phyloP scores from a whole-genome alignment of 208 protist genomes.

The Wallacemonas sp. region DNA sequence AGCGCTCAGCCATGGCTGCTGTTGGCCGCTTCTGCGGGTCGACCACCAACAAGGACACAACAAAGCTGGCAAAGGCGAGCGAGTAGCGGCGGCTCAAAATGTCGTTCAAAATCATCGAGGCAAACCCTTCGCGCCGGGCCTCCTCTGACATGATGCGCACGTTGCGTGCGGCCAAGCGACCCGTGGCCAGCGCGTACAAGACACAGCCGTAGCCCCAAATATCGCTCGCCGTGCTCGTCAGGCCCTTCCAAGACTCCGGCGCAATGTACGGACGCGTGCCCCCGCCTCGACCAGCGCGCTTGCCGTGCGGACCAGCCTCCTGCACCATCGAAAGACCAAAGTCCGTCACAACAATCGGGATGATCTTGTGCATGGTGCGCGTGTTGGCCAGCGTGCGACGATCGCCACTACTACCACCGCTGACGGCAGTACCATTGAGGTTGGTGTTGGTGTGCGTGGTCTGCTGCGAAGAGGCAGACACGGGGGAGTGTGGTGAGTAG shows the following conservation, averaged over 20 bases:
- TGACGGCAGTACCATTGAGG: slow-evolving; percentile 5
- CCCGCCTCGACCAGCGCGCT: slow-evolving; percentile 35
- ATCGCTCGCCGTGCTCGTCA: slow-evolving; percentile 73
- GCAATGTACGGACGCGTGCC: slow-evolving; percentile 85
- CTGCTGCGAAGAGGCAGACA: slow-evolving; percentile 10
- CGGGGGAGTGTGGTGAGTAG: background rate
- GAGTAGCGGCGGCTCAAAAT: slow-evolving; percentile 58
- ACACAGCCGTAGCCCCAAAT: slow-evolving; percentile 88
- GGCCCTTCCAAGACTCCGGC: slow-evolving; percentile 72
- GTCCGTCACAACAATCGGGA: slow-evolving; percentile 84
- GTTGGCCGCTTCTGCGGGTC: slow-evolving; percentile 66
- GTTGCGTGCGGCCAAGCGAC: slow-evolving; percentile 45
- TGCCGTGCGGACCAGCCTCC: slow-evolving; percentile 26
- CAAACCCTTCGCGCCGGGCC: slow-evolving; percentile 55
- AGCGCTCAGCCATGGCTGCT: slow-evolving; percentile 54
- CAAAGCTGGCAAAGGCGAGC: slow-evolving; percentile 74
- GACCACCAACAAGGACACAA: slow-evolving; percentile 73
- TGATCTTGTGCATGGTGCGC: slow-evolving; percentile 43
- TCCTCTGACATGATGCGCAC: slow-evolving; percentile 85
- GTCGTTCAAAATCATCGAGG: slow-evolving; percentile 72
- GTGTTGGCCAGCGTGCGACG: slow-evolving; percentile 16
- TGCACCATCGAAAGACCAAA: slow-evolving; percentile 77
- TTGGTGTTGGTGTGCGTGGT: background rate
- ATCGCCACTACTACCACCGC: background rate
- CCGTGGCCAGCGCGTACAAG: slow-evolving; percentile 81